Conservation (phyloP, 345 rosid species). For the Syzygium aqueum region DNA sequence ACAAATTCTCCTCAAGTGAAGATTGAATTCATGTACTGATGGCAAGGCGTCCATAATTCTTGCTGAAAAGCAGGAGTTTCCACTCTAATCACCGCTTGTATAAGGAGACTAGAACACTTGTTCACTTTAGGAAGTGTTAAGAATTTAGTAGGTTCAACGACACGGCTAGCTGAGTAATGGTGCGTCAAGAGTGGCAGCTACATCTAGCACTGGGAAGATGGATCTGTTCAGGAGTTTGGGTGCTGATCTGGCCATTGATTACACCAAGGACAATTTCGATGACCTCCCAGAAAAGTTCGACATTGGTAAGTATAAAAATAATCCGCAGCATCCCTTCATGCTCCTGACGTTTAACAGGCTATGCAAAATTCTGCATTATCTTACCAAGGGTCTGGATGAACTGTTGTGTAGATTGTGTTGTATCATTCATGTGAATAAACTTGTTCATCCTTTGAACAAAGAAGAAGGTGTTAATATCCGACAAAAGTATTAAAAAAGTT, state of each 20-base stretch:
- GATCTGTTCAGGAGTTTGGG: slow-evolving; percentile 61
- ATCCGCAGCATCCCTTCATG: not conserved
- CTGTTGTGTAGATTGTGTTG: not conserved
- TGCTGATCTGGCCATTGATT: slow-evolving; percentile 75
- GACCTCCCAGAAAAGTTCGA: slow-evolving; percentile 67
- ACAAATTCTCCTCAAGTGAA: too few species aligned
- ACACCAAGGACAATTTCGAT: slow-evolving; percentile 64
- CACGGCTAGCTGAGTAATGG: slow-evolving; percentile 62
- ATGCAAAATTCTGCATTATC: not conserved
- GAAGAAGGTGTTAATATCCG: not conserved
- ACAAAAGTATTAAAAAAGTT: too few species aligned
- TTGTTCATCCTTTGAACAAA: not conserved
- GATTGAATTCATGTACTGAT: too few species aligned
- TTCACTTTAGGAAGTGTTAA: too few species aligned
- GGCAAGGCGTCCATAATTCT: too few species aligned
- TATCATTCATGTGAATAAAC: not conserved
- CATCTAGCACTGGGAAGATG: slow-evolving; percentile 63
- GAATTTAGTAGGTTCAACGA: not conserved
- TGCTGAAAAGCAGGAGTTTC: too few species aligned
- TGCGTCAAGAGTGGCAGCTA: slow-evolving; percentile 73
- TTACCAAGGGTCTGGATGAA: not conserved
- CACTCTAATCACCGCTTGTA: too few species aligned
- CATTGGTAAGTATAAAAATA: slow-evolving; percentile 6
- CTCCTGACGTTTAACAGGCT: not conserved
- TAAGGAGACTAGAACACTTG: too few species aligned